phyloP scores from a whole-genome alignment of 805 yeast genomes.

The Kuraishia molischiana region DNA sequence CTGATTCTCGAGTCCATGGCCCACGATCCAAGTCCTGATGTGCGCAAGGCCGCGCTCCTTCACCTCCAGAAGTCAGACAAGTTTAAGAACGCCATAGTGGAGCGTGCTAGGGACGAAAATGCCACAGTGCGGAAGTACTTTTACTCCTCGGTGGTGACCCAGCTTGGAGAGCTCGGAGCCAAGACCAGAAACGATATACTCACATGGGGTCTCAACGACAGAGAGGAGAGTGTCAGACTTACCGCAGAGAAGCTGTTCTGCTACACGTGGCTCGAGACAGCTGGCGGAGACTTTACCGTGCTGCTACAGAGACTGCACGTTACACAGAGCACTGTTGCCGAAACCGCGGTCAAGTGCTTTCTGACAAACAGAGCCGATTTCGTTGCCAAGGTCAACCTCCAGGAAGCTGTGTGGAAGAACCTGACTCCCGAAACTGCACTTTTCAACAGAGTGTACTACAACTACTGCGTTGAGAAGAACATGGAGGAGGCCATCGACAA shows the following conservation, averaged over 20 bases:
- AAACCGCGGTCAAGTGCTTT: slow-evolving; percentile 51
- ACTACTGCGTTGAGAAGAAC: slow-evolving; percentile 48
- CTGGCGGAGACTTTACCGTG: slow-evolving; percentile 62
- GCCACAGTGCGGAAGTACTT: slow-evolving; percentile 63
- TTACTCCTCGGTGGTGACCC: slow-evolving; percentile 57
- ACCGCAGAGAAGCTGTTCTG: slow-evolving; percentile 70
- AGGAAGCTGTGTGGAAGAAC: slow-evolving; percentile 57
- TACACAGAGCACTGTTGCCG: slow-evolving; percentile 57
- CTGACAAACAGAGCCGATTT: slow-evolving; percentile 55
- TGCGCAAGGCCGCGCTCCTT: slow-evolving; percentile 72
- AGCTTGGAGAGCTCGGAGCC: slow-evolving; percentile 52
- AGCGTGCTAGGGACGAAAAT: slow-evolving; percentile 76
- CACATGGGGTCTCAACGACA: slow-evolving; percentile 80
- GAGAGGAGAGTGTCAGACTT: slow-evolving; percentile 62
- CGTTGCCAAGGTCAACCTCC: slow-evolving; percentile 48
- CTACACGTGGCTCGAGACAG: slow-evolving; percentile 58
- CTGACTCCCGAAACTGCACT: slow-evolving; percentile 71
- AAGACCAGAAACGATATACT: slow-evolving; percentile 56
- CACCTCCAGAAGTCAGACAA: slow-evolving; percentile 48
- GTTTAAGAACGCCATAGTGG: slow-evolving; percentile 54
- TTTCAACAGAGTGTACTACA: slow-evolving; percentile 56
- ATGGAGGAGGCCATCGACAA: slow-evolving; percentile 48
- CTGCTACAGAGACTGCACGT: slow-evolving; percentile 67
- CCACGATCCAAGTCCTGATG: slow-evolving; percentile 81
- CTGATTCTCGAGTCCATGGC: slow-evolving; percentile 43